Base-by-base conservation (phyloP, 139 green algal species). In the Tetradesmus obliquus region DNA sequence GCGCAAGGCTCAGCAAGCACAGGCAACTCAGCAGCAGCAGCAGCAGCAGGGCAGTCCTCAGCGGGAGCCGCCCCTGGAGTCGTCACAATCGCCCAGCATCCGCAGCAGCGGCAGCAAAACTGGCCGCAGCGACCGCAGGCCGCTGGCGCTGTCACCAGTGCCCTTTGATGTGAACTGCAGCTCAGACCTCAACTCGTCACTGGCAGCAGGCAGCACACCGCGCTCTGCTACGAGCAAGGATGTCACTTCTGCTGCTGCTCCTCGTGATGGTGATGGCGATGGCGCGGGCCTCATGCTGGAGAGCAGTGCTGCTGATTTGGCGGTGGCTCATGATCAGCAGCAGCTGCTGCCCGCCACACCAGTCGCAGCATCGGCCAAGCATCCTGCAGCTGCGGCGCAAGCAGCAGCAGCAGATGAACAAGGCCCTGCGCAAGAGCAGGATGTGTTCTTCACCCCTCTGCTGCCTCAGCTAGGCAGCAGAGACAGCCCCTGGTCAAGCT, bases 131-230 rank as follows among this genome's bases (percentile, higher is more conserved):
- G 55, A 88, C 7, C 55, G 62, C 32, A 89, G 85, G 45, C 85
- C 85, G 4, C 85, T 89, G 12, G 72, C 71, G 24, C 66, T 89
- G 32, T 89, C 85, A 6, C 85, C 85, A 13, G 85, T 89, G 45
- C 85, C 85, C 6, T 89, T 89, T 82, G 85, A 89, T 15, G 2
- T 89, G 66, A 66, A 5, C 9, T 45, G 66, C 45, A 89, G 85
- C 66, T 54, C 13, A 9, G 84, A 88, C 2, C 45, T 82, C 5
- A 19, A 45, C 22, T 24, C 80, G 15, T 57, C 4, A 51, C 15
- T 82, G 53, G 76, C 76, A 6, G 76, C 76, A 51, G 66, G 12
- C 66, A 76, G 66, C 66, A 76, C 17, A 17, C 17, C 66, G n/a
- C n/a, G 66, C 17, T 76, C 66, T 24, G 66, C 17, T 3, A 76